Percentiles rank a stretch among this genome's conserved stretches.
Conservation (phyloP, 768 basidiomycete species). For the Hortiboletus campestris region DNA sequence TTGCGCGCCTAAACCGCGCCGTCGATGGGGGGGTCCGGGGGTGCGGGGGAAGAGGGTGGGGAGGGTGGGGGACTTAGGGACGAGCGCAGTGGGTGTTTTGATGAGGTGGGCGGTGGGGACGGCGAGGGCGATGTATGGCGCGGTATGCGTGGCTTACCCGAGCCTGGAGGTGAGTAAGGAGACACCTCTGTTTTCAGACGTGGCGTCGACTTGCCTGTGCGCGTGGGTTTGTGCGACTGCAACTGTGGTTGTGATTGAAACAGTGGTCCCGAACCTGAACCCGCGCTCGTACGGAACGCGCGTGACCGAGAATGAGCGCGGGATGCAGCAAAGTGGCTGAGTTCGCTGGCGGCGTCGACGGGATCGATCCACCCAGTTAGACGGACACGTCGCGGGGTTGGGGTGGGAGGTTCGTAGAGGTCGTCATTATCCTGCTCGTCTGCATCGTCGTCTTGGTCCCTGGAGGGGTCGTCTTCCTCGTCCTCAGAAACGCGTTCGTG, state of each 20-base stretch:
- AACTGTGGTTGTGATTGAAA: not conserved
- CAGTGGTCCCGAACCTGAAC: not conserved
- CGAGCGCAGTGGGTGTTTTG: not conserved
- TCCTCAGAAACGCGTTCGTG: not conserved
- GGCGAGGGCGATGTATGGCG: not conserved
- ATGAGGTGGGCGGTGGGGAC: not conserved
- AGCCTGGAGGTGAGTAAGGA: not conserved
- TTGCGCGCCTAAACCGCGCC: too few species aligned
- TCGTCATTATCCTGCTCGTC: conserved; percentile 15
- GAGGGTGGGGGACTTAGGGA: conserved; percentile 2
- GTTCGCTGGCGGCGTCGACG: conserved; percentile 52
- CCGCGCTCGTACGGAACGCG: not conserved
- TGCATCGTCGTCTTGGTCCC: not conserved
- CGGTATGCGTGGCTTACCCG: not conserved
- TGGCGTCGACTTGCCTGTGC: not conserved
- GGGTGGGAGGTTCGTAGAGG: conserved; percentile 18
- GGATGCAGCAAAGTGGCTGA: conserved; percentile 47
- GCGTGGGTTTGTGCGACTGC: not conserved
- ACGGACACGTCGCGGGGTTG: conserved; percentile 37
- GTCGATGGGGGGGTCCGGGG: conserved; percentile 20
- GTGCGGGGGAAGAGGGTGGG: conserved; percentile 3
- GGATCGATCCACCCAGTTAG: conserved; percentile 53
- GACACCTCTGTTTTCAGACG: not conserved
- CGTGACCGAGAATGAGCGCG: conserved; percentile 7
- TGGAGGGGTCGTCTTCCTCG: not conserved